Percentiles rank a stretch among this genome's conserved stretches.
phyloP scores from a whole-genome alignment of 805 yeast genomes.

The Zygotorulaspora danielsina region DNA sequence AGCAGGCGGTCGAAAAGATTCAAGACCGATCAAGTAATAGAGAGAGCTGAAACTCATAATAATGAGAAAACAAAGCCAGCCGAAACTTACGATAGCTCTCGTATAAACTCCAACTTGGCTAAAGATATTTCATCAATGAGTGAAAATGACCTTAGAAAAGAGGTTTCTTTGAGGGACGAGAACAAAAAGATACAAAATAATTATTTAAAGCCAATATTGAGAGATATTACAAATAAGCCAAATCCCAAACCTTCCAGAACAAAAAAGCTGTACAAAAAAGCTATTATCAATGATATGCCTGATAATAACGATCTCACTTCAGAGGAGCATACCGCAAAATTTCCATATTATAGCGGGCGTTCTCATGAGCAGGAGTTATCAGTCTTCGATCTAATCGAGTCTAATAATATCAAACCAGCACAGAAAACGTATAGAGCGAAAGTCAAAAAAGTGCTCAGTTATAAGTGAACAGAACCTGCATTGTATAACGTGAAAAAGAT shows the following conservation, averaged over 20 bases:
- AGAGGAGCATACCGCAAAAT: conserved; percentile 10
- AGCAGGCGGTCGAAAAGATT: conserved; percentile 11
- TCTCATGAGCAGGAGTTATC: conserved; percentile 36
- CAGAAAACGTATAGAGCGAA: conserved; percentile 28
- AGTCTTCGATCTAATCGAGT: conserved; percentile 41
- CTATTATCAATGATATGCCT: conserved; percentile 30
- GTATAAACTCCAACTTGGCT: neutral
- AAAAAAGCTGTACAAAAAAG: conserved; percentile 28
- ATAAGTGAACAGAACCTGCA: conserved; percentile 3
- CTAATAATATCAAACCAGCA: conserved; percentile 20
- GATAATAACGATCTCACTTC: conserved; percentile 18
- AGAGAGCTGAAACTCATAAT: neutral
- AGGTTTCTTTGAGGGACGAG: neutral
- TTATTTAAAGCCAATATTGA: conserved; percentile 7
- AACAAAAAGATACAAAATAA: neutral
- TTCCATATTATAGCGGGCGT: conserved; percentile 21
- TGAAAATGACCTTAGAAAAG: neutral
- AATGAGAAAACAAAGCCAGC: neutral
- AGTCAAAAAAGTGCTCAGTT: conserved; percentile 9
- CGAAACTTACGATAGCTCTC: neutral
- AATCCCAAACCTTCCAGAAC: conserved; percentile 15
- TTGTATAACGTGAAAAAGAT: too few relatives aligned
- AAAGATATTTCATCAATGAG: neutral
- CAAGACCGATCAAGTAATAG: conserved; percentile 1
- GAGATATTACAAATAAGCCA: conserved; percentile 22